Evolutionary conservation across 2,329 filamentous ascomycete species (phyloP).

Genomic region (Chaetomium globosum): DNA sequence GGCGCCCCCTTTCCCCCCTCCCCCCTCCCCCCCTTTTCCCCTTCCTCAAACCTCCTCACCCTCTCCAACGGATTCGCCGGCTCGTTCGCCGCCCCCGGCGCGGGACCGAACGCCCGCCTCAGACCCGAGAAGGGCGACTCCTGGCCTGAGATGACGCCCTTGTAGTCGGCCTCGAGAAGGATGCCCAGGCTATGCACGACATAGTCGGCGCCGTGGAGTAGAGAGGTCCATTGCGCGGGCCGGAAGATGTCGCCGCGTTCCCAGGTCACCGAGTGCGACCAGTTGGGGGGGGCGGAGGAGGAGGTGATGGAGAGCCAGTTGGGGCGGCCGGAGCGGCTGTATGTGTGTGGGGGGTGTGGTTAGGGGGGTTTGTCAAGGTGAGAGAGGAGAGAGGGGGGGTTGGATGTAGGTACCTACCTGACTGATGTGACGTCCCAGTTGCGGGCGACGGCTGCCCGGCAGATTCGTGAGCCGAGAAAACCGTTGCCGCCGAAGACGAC

Average conservation of each 20-base stretch:
- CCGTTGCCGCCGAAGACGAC: constrained; percentile 93
- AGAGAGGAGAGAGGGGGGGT: not conserved
- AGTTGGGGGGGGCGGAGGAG: constrained; percentile 69
- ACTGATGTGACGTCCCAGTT: constrained; percentile 93
- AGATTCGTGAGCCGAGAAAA: constrained; percentile 86
- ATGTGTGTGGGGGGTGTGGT: constrained; percentile 4
- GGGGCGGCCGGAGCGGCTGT: constrained; percentile 85
- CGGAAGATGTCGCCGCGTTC: constrained; percentile 84
- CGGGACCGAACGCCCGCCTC: constrained; percentile 72
- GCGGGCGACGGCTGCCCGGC: constrained; percentile 80
- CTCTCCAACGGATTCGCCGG: constrained; percentile 70
- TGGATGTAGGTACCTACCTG: constrained; percentile 59
- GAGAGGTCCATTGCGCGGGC: constrained; percentile 74
- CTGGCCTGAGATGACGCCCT: constrained; percentile 79
- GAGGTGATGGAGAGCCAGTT: constrained; percentile 80
- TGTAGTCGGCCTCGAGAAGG: constrained; percentile 96
- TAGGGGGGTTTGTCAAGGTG: constrained; percentile 2
- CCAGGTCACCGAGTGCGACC: constrained; percentile 84
- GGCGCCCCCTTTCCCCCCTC: constrained; percentile 42
- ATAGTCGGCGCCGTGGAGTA: constrained; percentile 75
- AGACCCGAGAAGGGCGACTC: constrained; percentile 82
- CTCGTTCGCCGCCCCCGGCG: constrained; percentile 50
- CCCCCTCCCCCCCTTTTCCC: not conserved
- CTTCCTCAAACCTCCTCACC: constrained; percentile 54
- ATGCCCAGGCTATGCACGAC: constrained; percentile 97